A percentile compares a stretch with the other conserved stretches of the same genome.
Evolutionary conservation across 179 eudicot genomes (phyloP).

Genomic region (Beta corolliflora): DNA sequence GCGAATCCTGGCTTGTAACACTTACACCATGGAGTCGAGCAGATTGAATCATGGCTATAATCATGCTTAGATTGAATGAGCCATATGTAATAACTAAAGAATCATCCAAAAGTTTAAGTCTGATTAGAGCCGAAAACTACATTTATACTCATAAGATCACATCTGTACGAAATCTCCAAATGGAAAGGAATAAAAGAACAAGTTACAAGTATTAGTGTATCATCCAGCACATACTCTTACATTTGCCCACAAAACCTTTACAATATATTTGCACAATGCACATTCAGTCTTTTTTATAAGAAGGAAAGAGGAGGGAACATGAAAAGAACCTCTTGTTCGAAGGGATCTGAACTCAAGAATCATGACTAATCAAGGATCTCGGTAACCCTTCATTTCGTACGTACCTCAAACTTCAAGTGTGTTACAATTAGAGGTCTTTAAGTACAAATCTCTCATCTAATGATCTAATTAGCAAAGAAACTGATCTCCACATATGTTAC

Average conservation of each 20-base stretch:
- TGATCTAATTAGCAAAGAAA: not conserved
- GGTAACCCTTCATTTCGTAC: not conserved
- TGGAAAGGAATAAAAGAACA: not conserved
- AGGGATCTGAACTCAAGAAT: not conserved
- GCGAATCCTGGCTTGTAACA: too few species aligned
- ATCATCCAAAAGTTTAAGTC: too few species aligned
- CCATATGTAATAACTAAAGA: too few species aligned
- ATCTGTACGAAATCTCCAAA: not conserved
- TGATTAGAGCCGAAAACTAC: not conserved
- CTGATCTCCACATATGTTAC: conserved; percentile 9
- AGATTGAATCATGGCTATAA: too few species aligned
- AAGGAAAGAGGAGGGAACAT: not conserved
- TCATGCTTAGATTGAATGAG: too few species aligned
- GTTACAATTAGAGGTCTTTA: too few species aligned
- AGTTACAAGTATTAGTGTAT: not conserved
- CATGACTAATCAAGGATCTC: not conserved
- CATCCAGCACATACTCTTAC: conserved; percentile 13
- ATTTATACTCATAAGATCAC: not conserved
- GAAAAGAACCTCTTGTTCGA: not conserved
- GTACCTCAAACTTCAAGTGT: not conserved
- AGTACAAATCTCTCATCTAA: too few species aligned
- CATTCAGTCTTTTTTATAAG: not conserved
- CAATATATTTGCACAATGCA: conserved; percentile 22
- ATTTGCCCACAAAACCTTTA: conserved; percentile 8
- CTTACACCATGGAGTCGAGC: too few species aligned